Conservation (phyloP, 2,329 filamentous ascomycete genomes). For the Fusarium bactridioides region DNA sequence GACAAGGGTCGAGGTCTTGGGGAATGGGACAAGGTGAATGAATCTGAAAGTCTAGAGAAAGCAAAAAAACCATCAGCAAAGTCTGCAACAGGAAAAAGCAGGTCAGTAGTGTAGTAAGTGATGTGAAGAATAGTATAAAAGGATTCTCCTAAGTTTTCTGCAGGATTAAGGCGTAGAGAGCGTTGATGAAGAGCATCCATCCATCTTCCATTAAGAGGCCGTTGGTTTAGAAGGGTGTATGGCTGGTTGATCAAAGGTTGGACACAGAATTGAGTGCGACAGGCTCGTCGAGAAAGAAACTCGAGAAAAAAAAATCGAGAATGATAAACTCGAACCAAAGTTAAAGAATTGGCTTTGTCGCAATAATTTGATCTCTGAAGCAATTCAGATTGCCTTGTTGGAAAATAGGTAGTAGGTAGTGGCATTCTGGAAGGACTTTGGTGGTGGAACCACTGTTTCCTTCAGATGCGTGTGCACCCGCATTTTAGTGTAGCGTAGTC, state of each 20-base stretch:
- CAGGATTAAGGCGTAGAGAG: constrained; percentile 5
- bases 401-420: constrained; percentile 11
- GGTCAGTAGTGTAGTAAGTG: neutral
- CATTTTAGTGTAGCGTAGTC: constrained; percentile 36
- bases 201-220: constrained; percentile 1
- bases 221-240: constrained; percentile 8
- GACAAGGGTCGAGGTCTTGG: constrained; percentile 34
- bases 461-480: constrained; percentile 34
- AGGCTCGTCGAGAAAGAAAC: constrained; percentile 30
- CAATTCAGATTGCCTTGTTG: constrained; percentile 29
- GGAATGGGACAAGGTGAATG: constrained; percentile 18
- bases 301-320: neutral
- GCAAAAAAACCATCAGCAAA: constrained; percentile 38
- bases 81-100: constrained; percentile 8
- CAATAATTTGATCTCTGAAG: constrained; percentile 5
- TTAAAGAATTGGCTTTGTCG: constrained; percentile 36
- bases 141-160: neutral
- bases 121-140: neutral
- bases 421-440: constrained; percentile 31
- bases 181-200: constrained; percentile 20
- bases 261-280: constrained; percentile 34
- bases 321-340: constrained; percentile 15
- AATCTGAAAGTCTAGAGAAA: constrained; percentile 36
- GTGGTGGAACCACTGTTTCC: constrained; percentile 35
- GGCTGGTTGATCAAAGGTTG: constrained; percentile 26